Evolutionary conservation across 2,329 filamentous ascomycete genomes (phyloP).

Genomic region (Aureobasidium pullulans): DNA sequence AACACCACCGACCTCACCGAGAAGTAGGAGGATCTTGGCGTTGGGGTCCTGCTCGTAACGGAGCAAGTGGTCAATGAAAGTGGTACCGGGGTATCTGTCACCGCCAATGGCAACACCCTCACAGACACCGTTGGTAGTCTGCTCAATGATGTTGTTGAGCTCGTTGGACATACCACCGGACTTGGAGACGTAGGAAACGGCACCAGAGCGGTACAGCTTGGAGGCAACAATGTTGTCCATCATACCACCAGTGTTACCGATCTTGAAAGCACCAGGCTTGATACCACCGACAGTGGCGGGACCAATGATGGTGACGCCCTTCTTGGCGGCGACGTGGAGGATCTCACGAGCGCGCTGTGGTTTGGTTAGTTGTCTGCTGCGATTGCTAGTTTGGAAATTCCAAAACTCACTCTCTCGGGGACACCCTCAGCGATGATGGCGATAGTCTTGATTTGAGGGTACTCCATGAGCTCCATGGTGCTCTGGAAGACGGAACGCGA

Average conservation of each 20-base stretch:
- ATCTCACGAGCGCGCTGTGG: conserved; percentile 92
- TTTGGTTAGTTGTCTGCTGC: conserved; percentile 7
- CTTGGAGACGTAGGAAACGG: conserved; percentile 98
- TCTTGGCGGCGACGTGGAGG: conserved; percentile 91
- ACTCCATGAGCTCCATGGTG: conserved; percentile 97
- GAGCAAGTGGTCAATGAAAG: conserved; percentile 97
- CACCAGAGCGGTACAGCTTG: conserved; percentile 99
- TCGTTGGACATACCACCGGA: conserved; percentile 99
- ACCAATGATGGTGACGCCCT: conserved; percentile 98
- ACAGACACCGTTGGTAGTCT: conserved; percentile 95
- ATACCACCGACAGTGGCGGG: conserved; percentile 98
- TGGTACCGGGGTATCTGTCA: conserved; percentile 97
- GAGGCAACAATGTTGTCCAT: conserved; percentile 99
- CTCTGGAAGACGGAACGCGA: conserved; percentile 98
- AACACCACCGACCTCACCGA: conserved; percentile 98
- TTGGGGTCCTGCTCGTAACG: conserved; percentile 94
- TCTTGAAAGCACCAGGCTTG: conserved; percentile 99
- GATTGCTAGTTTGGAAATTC: background rate
- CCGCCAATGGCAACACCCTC: conserved; percentile 99
- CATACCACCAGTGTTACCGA: conserved; percentile 99
- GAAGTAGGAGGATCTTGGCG: conserved; percentile 92
- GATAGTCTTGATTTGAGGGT: conserved; percentile 95
- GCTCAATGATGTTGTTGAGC: conserved; percentile 97
- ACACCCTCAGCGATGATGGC: conserved; percentile 99
- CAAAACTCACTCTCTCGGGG: conserved; percentile 74